Percentiles rank a stretch among this genome's conserved stretches.
These are phyloP conservation scores for Rhododendron mucronatum DNA, from an alignment of 148 eudicot species.

Conservation along the genomic window DNA sequence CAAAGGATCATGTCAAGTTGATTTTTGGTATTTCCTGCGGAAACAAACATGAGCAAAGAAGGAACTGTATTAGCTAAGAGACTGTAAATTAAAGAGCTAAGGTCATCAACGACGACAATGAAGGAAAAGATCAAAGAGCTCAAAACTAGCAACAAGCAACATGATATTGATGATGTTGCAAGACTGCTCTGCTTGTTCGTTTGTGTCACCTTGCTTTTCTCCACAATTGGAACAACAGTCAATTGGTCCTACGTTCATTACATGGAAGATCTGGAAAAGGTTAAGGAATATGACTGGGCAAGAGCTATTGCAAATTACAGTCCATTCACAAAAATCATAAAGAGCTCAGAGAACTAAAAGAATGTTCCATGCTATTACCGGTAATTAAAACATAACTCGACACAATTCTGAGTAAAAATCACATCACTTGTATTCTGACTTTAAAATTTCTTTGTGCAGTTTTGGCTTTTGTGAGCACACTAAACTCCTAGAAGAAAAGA, in stretches of 20 bases:
- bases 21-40: too few relatives aligned
- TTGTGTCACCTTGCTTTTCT: not conserved
- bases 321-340: not conserved
- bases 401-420: not conserved
- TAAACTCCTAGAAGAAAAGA: not conserved
- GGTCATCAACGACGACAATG: not conserved
- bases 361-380: not conserved
- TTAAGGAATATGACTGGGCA: not conserved
- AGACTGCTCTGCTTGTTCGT: not conserved
- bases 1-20: too few relatives aligned
- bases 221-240: not conserved
- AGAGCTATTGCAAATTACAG: not conserved
- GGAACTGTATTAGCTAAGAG: not conserved
- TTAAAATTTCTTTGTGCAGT: not conserved
- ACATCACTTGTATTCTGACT: too few relatives aligned
- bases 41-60: too few relatives aligned
- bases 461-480: not conserved
- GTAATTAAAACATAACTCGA: not conserved
- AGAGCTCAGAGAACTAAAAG: not conserved
- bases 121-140: not conserved
- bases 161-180: not conserved
- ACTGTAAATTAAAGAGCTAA: not conserved
- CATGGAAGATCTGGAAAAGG: not conserved
- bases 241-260: not conserved
- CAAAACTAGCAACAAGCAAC: too few relatives aligned